Percentiles rank a stretch among this genome's conserved stretches.
Evolutionary conservation across 129 eudicot species (phyloP).

Genomic region (Silybum marianum): DNA sequence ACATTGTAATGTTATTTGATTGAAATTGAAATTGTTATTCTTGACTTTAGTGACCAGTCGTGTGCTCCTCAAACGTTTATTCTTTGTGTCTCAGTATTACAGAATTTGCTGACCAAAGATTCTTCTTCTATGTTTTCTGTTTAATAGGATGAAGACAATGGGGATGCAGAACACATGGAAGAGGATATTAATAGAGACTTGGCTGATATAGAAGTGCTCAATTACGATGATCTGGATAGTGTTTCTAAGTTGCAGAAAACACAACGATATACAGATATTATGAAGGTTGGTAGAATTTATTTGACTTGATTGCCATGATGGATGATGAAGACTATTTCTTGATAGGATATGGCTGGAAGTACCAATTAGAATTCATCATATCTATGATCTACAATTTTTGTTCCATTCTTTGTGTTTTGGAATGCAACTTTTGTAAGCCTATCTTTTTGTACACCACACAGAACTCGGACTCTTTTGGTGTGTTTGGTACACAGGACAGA

Average conservation of each 20-base stretch:
- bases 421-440: not conserved
- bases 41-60: not conserved
- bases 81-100: not conserved
- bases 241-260: constrained; percentile 81
- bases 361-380: not conserved
- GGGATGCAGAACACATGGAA: constrained; percentile 69
- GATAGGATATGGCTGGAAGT: not conserved
- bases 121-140: constrained; percentile 9
- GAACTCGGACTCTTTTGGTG: not conserved
- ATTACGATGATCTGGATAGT: constrained; percentile 81
- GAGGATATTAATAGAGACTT: constrained; percentile 81
- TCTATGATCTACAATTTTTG: not conserved
- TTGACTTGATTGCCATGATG: not conserved
- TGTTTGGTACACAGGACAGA: not conserved
- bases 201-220: constrained; percentile 76
- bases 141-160: constrained; percentile 65
- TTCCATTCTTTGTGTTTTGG: not conserved
- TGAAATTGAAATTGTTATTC: not conserved
- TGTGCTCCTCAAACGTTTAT: not conserved
- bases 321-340: not conserved
- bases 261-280: constrained; percentile 68
- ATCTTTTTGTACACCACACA: not conserved
- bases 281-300: constrained; percentile 57
- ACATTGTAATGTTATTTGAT: not conserved
- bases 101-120: not conserved